phyloP scores from a whole-genome alignment of 495 filamentous ascomycete genomes.

The Penicillium antarcticum region DNA sequence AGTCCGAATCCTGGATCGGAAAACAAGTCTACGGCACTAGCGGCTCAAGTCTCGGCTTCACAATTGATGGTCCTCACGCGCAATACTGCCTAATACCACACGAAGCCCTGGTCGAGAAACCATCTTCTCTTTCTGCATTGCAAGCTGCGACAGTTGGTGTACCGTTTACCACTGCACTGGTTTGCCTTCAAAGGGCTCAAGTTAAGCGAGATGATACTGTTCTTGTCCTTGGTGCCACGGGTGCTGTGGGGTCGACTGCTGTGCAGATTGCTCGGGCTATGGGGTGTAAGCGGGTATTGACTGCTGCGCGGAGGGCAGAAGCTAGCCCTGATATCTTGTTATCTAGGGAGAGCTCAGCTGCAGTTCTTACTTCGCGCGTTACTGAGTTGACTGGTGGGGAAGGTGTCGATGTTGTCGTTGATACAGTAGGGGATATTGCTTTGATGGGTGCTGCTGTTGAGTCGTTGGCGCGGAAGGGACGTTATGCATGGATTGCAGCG shows the following conservation, averaged over 20 bases:
- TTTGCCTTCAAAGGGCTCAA: constrained; percentile 10
- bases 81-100: constrained; percentile 14
- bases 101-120: constrained; percentile 15
- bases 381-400: constrained; percentile 7
- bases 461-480: constrained; percentile 12
- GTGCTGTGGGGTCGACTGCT: constrained; percentile 16
- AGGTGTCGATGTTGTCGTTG: constrained; percentile 18
- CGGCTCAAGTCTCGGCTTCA: constrained; percentile 16
- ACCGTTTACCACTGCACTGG: constrained; percentile 16
- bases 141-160: constrained; percentile 21
- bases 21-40: constrained; percentile 20
- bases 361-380: background rate
- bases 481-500: constrained; percentile 19
- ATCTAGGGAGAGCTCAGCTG: background rate
- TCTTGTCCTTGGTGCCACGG: constrained; percentile 16
- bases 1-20: constrained; percentile 14
- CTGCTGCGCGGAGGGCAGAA: constrained; percentile 7
- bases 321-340: constrained; percentile 10
- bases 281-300: constrained; percentile 17
- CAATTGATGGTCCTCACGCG: constrained; percentile 12
- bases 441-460: constrained; percentile 15
- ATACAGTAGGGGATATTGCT: constrained; percentile 14
- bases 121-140: constrained; percentile 2
- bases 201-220: constrained; percentile 9
- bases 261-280: constrained; percentile 16